These are phyloP conservation scores for Pseudophaeomoniella oleicola DNA, from an alignment of 2,329 filamentous ascomycete genomes.

Conservation along the genomic window DNA sequence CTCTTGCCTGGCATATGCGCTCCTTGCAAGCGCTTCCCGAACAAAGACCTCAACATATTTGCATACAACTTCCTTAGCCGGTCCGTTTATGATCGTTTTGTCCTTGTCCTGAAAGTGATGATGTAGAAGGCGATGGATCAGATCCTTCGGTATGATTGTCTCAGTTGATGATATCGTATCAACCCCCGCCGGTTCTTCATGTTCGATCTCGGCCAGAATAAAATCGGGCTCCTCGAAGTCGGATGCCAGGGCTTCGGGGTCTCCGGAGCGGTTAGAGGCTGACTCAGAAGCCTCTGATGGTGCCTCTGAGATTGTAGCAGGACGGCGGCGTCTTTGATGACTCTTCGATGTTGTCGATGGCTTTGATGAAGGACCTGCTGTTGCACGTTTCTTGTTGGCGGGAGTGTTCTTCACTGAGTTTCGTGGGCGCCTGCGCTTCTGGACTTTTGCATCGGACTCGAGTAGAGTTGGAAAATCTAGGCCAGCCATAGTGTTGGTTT, in stretches of 20 bases:
- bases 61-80: conserved; percentile 61
- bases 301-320: background rate
- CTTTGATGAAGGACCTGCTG: background rate
- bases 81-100: conserved; percentile 57
- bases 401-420: background rate
- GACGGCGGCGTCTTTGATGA: background rate
- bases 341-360: background rate
- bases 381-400: background rate
- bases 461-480: background rate
- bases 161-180: background rate
- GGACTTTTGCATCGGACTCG: background rate
- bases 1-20: conserved; percentile 52
- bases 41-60: conserved; percentile 90
- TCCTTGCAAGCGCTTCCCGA: conserved; percentile 70
- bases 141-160: conserved; percentile 52
- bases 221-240: conserved; percentile 25
- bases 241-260: background rate
- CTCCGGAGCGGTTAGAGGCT: background rate
- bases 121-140: conserved; percentile 64
- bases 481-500: background rate
- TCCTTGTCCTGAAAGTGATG: conserved; percentile 59
- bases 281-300: background rate
- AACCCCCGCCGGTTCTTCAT: conserved; percentile 19
- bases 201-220: conserved; percentile 30
- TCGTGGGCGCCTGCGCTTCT: background rate